Conservation (phyloP, 1,284 basidiomycete species). For the Apiotrichum veenhuisii region DNA sequence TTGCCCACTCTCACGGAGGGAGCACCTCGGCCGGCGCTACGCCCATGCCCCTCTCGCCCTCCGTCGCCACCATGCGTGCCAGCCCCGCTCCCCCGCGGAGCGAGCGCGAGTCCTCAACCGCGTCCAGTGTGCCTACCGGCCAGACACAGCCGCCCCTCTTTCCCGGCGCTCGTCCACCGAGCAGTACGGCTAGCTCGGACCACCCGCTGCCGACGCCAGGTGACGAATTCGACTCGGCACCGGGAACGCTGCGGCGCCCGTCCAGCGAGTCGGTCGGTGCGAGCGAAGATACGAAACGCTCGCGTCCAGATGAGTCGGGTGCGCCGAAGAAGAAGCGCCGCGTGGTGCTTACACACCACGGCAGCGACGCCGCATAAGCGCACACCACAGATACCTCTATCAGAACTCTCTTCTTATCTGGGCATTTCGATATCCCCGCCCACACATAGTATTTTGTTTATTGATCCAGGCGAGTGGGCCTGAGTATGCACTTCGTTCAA, state of each 20-base stretch:
- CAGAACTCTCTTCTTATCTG: neutral
- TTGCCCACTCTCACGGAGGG: conserved; percentile 67
- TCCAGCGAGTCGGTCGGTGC: conserved; percentile 15
- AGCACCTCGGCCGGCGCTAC: conserved; percentile 17
- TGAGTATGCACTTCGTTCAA: neutral
- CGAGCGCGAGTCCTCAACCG: conserved; percentile 42
- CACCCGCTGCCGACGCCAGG: conserved; percentile 35
- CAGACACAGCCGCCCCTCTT: conserved; percentile 23
- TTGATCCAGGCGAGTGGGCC: neutral
- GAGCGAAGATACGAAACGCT: conserved; percentile 1
- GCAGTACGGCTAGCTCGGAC: conserved; percentile 28
- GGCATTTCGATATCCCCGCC: neutral
- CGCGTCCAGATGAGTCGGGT: conserved; percentile 37
- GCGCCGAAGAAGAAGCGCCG: conserved; percentile 86
- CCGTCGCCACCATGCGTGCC: conserved; percentile 49
- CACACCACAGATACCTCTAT: neutral
- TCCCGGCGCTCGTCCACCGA: conserved; percentile 18
- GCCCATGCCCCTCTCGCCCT: conserved; percentile 52
- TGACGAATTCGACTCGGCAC: conserved; percentile 18
- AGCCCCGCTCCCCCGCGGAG: conserved; percentile 35
- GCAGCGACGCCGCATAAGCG: neutral
- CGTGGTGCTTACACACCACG: conserved; percentile 64
- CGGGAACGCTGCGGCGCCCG: conserved; percentile 18
- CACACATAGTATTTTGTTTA: neutral
- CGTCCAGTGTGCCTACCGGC: conserved; percentile 18